phyloP scores from a whole-genome alignment of 225 moss, liverwort and hornwort species.

The Anthoceros angustus region DNA sequence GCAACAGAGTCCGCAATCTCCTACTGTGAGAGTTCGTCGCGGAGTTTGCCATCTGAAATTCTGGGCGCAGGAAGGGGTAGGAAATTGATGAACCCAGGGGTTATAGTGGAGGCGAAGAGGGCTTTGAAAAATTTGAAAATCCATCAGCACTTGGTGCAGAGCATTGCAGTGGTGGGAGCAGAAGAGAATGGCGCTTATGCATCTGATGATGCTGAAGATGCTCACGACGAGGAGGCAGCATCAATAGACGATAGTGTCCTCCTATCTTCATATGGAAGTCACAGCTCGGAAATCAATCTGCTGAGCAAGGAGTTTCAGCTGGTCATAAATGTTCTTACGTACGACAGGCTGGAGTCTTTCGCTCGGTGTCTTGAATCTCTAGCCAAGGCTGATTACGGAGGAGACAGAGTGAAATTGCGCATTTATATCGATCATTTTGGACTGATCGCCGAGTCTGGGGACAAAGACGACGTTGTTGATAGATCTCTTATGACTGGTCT shows the following conservation, averaged over 20 bases:
- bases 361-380: slow-evolving; percentile 59
- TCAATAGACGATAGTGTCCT: background rate
- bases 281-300: slow-evolving; percentile 33
- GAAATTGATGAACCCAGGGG: background rate
- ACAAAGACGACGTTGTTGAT: slow-evolving; percentile 14
- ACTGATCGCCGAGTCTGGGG: slow-evolving; percentile 11
- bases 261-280: background rate
- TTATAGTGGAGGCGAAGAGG: background rate
- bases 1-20: background rate
- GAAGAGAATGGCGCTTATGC: background rate
- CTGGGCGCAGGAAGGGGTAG: background rate
- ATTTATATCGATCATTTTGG: slow-evolving; percentile 79
- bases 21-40: background rate
- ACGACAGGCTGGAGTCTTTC: slow-evolving; percentile 51
- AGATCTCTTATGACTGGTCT: slow-evolving; percentile 36
- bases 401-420: slow-evolving; percentile 64
- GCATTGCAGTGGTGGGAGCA: background rate
- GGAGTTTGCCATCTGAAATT: background rate
- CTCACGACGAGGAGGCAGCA: background rate
- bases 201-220: background rate
- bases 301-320: slow-evolving; percentile 56
- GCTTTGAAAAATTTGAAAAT: background rate
- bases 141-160: background rate
- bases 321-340: slow-evolving; percentile 76
- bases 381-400: slow-evolving; percentile 55